Conservation (phyloP, 164 flowering plant species). For the Taxillus chinensis region DNA sequence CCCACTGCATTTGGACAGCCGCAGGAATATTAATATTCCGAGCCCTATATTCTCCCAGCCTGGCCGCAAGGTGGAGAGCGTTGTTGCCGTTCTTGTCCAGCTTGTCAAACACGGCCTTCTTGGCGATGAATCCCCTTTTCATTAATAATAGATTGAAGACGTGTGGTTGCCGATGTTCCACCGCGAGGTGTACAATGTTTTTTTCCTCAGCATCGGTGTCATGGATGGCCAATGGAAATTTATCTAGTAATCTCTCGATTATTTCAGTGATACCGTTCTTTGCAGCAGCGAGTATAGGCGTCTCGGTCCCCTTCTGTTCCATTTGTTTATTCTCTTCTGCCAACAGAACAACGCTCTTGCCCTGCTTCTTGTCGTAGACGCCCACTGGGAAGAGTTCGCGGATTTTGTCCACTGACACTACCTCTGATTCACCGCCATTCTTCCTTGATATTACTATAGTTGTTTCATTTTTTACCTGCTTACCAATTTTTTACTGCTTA, state of each 20-base stretch:
- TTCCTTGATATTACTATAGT: background rate
- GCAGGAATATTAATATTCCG: constrained; percentile 1
- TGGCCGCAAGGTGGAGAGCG: constrained; percentile 2
- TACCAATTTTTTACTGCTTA: too few species aligned
- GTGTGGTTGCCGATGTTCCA: constrained; percentile 3
- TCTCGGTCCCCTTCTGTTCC: background rate
- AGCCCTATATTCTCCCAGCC: background rate
- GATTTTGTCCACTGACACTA: background rate
- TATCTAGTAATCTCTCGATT: background rate
- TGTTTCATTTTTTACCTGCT: background rate
- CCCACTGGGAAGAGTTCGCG: background rate
- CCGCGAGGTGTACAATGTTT: constrained; percentile 1
- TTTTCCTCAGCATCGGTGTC: background rate
- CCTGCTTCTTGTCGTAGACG: background rate
- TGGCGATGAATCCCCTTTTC: background rate
- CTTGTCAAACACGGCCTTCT: background rate
- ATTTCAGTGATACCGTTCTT: background rate
- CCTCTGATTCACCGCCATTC: background rate
- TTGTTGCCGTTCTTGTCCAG: background rate
- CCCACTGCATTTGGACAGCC: background rate
- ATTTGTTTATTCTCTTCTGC: background rate
- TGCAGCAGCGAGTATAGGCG: background rate
- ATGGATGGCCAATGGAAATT: background rate
- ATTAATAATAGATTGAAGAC: background rate
- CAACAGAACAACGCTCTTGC: background rate